Conservation (phyloP, 2,329 filamentous ascomycete species). For the Lecanicillium sp. region DNA sequence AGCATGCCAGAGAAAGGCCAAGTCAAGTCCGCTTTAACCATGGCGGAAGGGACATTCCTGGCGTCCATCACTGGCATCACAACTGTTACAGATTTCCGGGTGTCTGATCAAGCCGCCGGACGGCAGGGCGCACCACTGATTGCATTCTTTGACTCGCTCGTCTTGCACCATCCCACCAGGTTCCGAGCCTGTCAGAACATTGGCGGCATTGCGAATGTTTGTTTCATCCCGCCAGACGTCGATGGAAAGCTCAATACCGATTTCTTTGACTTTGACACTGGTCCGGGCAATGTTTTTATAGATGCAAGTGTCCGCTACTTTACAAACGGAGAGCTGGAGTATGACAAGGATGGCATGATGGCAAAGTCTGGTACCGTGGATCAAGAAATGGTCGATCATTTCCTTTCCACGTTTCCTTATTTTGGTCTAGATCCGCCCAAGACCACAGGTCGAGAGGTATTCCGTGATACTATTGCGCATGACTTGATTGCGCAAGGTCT, state of each 20-base stretch:
- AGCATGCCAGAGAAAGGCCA: conserved; percentile 42
- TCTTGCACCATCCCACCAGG: conserved; percentile 48
- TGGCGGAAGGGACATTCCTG: conserved; percentile 50
- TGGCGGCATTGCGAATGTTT: conserved; percentile 53
- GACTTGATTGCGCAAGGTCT: conserved; percentile 41
- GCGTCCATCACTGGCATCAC: conserved; percentile 49
- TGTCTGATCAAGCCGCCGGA: conserved; percentile 45
- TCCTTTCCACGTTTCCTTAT: conserved; percentile 39
- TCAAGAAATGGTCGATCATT: conserved; percentile 43
- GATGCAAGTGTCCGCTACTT: conserved; percentile 48
- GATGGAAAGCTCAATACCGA: conserved; percentile 19
- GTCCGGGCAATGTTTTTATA: conserved; percentile 49
- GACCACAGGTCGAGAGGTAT: conserved; percentile 52
- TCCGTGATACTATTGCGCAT: conserved; percentile 47
- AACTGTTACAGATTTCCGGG: conserved; percentile 49
- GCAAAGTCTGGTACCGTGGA: conserved; percentile 40
- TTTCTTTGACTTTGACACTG: conserved; percentile 44
- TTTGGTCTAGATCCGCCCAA: conserved; percentile 44
- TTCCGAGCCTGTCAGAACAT: conserved; percentile 54
- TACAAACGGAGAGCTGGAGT: conserved; percentile 39
- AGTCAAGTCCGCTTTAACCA: conserved; percentile 40
- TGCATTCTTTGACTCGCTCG: conserved; percentile 47
- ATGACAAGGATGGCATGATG: conserved; percentile 44
- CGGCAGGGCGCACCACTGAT: conserved; percentile 48
- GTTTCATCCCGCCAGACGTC: conserved; percentile 46